Conservation (phyloP, 2,329 filamentous ascomycete genomes). For the Cordyceps fumosorosea region DNA sequence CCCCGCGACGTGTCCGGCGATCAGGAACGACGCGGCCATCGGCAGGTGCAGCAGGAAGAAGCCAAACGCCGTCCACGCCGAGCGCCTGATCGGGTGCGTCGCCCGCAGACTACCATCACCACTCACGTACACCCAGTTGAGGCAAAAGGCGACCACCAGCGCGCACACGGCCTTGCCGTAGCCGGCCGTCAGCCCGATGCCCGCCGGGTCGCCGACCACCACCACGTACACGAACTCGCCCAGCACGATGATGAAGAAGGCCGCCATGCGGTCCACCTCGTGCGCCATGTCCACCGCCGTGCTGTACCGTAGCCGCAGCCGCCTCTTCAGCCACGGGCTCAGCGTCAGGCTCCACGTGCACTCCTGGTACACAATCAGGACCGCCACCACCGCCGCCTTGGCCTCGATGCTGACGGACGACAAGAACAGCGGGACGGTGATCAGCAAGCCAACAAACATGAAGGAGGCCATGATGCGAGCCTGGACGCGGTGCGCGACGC, state of each 20-base stretch:
- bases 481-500: conserved; percentile 40
- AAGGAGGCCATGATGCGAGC: conserved; percentile 36
- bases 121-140: conserved; percentile 45
- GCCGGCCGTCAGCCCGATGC: conserved; percentile 35
- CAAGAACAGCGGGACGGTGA: conserved; percentile 38
- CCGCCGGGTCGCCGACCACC: conserved; percentile 40
- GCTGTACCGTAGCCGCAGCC: conserved; percentile 36
- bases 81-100: conserved; percentile 39
- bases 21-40: conserved; percentile 38
- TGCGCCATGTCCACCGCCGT: conserved; percentile 44
- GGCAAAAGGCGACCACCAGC: conserved; percentile 41
- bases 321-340: conserved; percentile 36
- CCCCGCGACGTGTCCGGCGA: conserved; percentile 40
- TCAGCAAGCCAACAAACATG: conserved; percentile 33
- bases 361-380: conserved; percentile 37
- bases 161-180: conserved; percentile 41
- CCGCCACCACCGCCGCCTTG: conserved; percentile 36
- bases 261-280: conserved; percentile 43
- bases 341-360: conserved; percentile 37
- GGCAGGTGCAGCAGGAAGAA: conserved; percentile 41
- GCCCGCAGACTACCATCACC: conserved; percentile 38
- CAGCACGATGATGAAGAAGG: conserved; percentile 46
- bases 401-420: conserved; percentile 31
- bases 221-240: conserved; percentile 44
- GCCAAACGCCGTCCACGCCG: conserved; percentile 36